Base-by-base conservation (phyloP, 495 filamentous ascomycete genomes). In the Penicillium taxi region DNA sequence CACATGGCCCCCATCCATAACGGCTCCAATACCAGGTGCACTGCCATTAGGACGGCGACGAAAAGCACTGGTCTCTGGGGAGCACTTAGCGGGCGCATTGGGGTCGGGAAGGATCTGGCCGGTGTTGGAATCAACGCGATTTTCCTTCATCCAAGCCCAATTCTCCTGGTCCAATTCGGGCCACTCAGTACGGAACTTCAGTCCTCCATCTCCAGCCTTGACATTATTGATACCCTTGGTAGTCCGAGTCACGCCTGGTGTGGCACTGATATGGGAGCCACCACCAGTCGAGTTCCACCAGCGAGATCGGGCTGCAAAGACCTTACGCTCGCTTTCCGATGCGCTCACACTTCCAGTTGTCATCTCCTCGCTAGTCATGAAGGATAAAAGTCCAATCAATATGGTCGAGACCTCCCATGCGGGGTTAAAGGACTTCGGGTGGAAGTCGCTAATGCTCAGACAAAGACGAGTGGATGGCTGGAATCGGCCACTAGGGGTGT, bases 301-400 rank as follows among this genome's bases (percentile, higher is more conserved):
- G 28, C 85, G 65, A 3, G 84, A 85, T 33, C 86, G 74, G 7
- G 74, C 74, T 1, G 91, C 88, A 15, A 83, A 77, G 45, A 80
- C 74, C 56, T 78, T 80, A 21, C 91, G 77, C 66, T 96, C 88
- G 9, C 72, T 61, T 26, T 89, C 81, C 6, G 77, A 77, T 5
- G 81, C 85, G 22, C 78, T 78, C n/a, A 98, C 77, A 26, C 80
- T 86, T 3, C 91, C 91, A 1, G 93, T 96, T 1, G 91, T 98
- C 89, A 96, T 96, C 64, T 98, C 91, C 52, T 98, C 90, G 42
- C 82, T 86, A 3, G 90, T 96, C 91, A 98, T 98, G 60, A 98
- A 98, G 26, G 82, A 88, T 38, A 96, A 70, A 12, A 98, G 70
- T 25, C 91, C 91, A 42, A 94, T 94, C 13, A 98, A 69, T 48